Evolutionary conservation across 179 eudicot species (phyloP).

Genomic region (Beta macrorhiza): DNA sequence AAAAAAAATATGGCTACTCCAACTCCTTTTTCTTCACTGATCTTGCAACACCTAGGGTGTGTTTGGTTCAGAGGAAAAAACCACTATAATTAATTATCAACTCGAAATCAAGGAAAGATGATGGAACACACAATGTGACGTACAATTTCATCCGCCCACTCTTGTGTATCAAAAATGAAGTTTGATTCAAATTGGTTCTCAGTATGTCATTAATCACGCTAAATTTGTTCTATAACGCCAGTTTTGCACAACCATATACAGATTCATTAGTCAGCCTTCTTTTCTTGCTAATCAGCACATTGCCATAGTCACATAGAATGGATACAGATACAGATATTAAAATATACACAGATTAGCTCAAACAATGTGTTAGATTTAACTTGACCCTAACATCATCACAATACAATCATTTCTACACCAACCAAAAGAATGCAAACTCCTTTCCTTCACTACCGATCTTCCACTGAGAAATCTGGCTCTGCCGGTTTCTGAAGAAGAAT

Average conservation of each 20-base stretch:
- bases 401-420: neutral
- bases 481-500: constrained; percentile 82
- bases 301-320: neutral
- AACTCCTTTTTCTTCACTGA: too few species aligned
- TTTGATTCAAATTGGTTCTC: neutral
- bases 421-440: neutral
- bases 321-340: neutral
- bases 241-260: neutral
- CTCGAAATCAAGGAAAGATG: too few species aligned
- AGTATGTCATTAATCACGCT: neutral
- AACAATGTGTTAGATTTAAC: constrained; percentile 1
- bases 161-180: too few species aligned
- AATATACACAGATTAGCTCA: constrained; percentile 7
- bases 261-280: neutral
- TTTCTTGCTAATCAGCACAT: neutral
- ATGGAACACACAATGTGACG: too few species aligned
- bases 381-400: neutral
- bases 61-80: too few species aligned
- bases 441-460: constrained; percentile 35
- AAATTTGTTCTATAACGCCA: neutral
- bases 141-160: too few species aligned
- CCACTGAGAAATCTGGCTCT: constrained; percentile 86
- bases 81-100: too few species aligned
- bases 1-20: too few species aligned
- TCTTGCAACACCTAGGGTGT: too few species aligned